These are phyloP conservation scores for Ambrosiella xylebori DNA, from an alignment of 2,329 filamentous ascomycete genomes.

Conservation along the genomic window DNA sequence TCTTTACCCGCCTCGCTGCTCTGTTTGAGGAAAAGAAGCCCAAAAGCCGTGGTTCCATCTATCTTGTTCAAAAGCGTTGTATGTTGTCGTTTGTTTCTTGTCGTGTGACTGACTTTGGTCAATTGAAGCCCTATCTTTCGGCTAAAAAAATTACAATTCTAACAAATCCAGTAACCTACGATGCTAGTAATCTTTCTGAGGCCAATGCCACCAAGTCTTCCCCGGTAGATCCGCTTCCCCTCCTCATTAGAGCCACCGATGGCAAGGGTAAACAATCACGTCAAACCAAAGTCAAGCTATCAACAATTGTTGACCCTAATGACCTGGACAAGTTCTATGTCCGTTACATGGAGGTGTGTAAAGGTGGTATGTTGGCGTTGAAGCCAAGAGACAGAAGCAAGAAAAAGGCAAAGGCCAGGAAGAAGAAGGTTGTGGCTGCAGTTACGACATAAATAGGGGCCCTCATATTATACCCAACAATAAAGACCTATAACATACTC, in stretches of 20 bases:
- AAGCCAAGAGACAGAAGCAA: conserved; percentile 90
- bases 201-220: conserved; percentile 7
- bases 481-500: too few relatives aligned
- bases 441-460: background rate
- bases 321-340: conserved; percentile 66
- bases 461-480: too few relatives aligned
- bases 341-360: conserved; percentile 80
- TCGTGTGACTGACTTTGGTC: background rate
- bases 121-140: background rate
- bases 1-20: conserved; percentile 19
- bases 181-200: conserved; percentile 19
- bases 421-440: conserved; percentile 35
- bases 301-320: conserved; percentile 63
- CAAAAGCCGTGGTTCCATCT: conserved; percentile 56
- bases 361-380: conserved; percentile 68
- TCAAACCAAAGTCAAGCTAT: conserved; percentile 51
- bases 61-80: conserved; percentile 63
- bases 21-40: conserved; percentile 51
- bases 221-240: conserved; percentile 39
- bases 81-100: conserved; percentile 26
- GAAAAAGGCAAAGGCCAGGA: conserved; percentile 63
- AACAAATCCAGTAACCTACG: conserved; percentile 25
- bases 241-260: conserved; percentile 73
- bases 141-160: background rate
- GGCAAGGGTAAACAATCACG: conserved; percentile 47